These are phyloP conservation scores for Eryngium alpinum DNA, from an alignment of 140 eudicot species.

Conservation along the genomic window DNA sequence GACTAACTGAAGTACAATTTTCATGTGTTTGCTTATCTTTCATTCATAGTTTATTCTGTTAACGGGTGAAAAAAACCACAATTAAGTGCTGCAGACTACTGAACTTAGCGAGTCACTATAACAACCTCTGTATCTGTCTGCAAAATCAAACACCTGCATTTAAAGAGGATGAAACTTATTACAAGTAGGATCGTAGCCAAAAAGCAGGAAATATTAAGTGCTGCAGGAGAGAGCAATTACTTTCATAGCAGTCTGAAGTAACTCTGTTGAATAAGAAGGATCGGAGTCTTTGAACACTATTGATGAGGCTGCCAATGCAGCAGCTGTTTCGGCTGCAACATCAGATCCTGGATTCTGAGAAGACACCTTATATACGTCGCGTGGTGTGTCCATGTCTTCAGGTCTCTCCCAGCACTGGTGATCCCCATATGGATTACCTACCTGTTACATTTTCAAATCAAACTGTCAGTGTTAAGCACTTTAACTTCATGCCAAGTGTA, in stretches of 20 bases:
- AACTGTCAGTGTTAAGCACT: neutral
- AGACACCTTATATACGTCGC: slow-evolving; percentile 71
- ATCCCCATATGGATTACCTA: slow-evolving; percentile 74
- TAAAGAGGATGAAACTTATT: neutral
- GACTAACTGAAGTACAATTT: neutral
- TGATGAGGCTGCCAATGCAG: slow-evolving; percentile 88
- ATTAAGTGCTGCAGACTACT: slow-evolving; percentile 40
- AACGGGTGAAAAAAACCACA: neutral
- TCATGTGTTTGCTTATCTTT: neutral
- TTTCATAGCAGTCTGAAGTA: slow-evolving; percentile 57
- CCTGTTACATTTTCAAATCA: slow-evolving; percentile 34
- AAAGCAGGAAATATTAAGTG: neutral
- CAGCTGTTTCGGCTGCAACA: slow-evolving; percentile 96
- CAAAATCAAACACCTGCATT: slow-evolving; percentile 79
- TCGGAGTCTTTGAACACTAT: slow-evolving; percentile 74
- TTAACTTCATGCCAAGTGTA: neutral
- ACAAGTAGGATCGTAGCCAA: neutral
- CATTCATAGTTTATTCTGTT: neutral
- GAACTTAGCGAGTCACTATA: slow-evolving; percentile 78
- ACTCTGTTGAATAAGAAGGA: slow-evolving; percentile 64
- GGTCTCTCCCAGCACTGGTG: slow-evolving; percentile 98
- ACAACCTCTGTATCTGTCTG: slow-evolving; percentile 72
- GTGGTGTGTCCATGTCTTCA: slow-evolving; percentile 96
- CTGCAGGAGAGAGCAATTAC: slow-evolving; percentile 24
- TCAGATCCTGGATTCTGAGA: slow-evolving; percentile 91